Base-by-base conservation (phyloP, 805 yeast species). In the Cyberlindnera meyerae region DNA sequence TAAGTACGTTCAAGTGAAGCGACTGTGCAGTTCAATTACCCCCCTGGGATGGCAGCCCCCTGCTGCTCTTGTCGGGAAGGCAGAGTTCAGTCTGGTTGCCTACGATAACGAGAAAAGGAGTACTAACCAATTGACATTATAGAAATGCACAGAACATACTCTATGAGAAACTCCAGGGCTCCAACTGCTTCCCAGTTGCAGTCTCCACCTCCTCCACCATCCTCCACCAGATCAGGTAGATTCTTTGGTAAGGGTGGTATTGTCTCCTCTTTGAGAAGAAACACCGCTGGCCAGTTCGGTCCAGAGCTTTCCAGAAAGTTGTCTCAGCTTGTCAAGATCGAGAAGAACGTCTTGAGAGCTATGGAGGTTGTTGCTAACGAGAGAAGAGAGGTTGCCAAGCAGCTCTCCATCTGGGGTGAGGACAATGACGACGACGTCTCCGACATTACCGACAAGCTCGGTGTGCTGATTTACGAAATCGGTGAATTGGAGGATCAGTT, bases 141-240 rank as follows among this genome's bases (percentile, higher is more conserved):
- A 24, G 27, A 20, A 48, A 93, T 93, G 98, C 97, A 90, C 75
- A 84, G 97, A 81, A 90, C 98, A 34, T 93, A 93, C 69, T 90
- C 98, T 24, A 74, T 90, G 67, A 88, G 98, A 77, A 80, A 88
- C 54, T 64, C 82, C 39, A 84, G 96, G 66, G 97, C 97, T 27
- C 98, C 98, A 45, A 89, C 98, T 40, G 97, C 97, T 43, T 77
- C 96, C 49, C 96, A 90, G 68, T 66, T 90, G 66, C 89, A 82
- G 62, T 75, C 84, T 34, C 97, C 97, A 24, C 90, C 95, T 38
- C 97, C 97, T 32, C 97, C 97, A 48, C 81, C 95, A 28, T 79
- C 96, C 22, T 70, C 95, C 37, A 83, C 97, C 56, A 87, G 87
- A 70, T 55, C 72, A 43, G 75, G 80, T 54, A 79, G 80, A 57